Evolutionary conservation across 805 yeast species (phyloP), one percentile per base, ranked within the genome.

Genomic region (Candida multigemmis): DNA sequence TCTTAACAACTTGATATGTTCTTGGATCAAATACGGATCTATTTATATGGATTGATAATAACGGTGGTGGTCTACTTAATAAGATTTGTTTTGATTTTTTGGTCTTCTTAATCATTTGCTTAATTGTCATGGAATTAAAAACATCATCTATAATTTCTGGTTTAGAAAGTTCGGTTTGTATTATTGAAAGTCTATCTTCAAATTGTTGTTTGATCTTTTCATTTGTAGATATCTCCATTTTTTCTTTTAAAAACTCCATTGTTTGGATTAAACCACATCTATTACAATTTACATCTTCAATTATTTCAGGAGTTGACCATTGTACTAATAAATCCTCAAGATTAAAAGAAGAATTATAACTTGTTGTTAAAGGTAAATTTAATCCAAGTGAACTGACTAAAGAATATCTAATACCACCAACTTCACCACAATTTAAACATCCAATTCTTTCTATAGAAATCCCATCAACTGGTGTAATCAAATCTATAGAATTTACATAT

Each of bases 281-380:
- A 45, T 87, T 85, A 60, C 98, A 89, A 52, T 86, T 89, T 19
- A 89, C 98, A 24, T 86, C 95, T 38, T 84, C 87, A 32, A 89
- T 86, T 13, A 81, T 72, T 47, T 89, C 98, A 21, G 87, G 83
- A 31, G 71, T 66, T 5, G 65, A 71, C 84, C 86, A 83, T 22
- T 74, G 72, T 24, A 66, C 58, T 35, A 83, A 50, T 28, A 82
- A 59, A 11, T 68, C 73, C 4, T 68, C 50, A 30, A 82, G 53
- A 8, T 44, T 44, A 25, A 47, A 55, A 12, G 50, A 46, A 7
- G 58, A 41, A 32, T 56, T 44, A 31, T 53, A 46, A 4, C 56
- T 43, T 7, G 37, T 17, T 14, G 27, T 23, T 22, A 65, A 49
- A 1, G 89, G 87, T 25, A 82, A 56, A 35, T 77, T 81, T 38